These are phyloP conservation scores for Coemansia sp. DNA, from an alignment of 192 early-diverging fungal species.

Conservation along the genomic window DNA sequence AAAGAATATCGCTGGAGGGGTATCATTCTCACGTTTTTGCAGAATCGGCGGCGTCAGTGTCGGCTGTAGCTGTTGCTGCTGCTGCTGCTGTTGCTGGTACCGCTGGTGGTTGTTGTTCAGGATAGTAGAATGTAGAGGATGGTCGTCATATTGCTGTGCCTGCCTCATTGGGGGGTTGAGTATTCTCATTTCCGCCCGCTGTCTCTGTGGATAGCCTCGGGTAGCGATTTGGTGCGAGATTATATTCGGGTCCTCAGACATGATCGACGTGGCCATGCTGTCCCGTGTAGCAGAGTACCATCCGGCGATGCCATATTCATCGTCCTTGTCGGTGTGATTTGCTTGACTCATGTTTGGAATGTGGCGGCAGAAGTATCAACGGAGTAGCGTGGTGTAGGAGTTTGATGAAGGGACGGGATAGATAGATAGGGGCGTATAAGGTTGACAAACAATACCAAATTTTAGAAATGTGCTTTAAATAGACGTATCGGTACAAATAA, in stretches of 20 bases:
- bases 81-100: neutral
- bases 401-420: no score
- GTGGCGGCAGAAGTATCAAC: neutral
- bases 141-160: neutral
- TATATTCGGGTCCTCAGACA: conserved; percentile 18
- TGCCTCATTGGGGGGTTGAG: neutral
- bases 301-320: conserved; percentile 30
- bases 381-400: no score
- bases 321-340: conserved; percentile 19
- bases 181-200: neutral
- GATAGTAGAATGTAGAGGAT: neutral
- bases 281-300: conserved; percentile 45
- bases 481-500: neutral
- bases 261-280: conserved; percentile 23
- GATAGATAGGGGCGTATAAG: neutral
- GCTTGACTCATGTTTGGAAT: neutral
- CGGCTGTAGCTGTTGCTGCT: neutral
- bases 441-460: neutral
- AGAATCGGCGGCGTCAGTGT: neutral
- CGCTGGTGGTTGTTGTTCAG: neutral
- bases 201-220: neutral
- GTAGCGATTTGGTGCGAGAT: neutral
- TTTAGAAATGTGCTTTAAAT: neutral
- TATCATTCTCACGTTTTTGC: no score
- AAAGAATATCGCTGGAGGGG: neutral